A percentile compares a stretch with the other conserved stretches of the same genome.
Conservation (phyloP, 148 eudicot species). For the Heliamphora exappendiculata region DNA sequence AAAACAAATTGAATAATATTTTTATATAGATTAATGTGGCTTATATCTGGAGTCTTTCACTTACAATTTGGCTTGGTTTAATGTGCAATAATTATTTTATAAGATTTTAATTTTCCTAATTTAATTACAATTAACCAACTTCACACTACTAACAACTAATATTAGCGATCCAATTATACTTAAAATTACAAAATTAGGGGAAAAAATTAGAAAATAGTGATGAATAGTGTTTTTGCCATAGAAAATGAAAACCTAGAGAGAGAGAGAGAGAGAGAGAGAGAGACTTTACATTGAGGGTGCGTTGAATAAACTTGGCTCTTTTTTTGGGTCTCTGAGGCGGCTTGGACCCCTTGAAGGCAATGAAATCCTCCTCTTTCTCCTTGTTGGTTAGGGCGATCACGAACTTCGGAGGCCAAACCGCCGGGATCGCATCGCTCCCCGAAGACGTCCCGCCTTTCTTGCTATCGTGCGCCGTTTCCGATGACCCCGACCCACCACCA, state of each 20-base stretch:
- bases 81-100: too few species aligned
- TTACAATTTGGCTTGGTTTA: too few species aligned
- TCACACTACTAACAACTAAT: not conserved
- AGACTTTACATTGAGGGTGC: slow-evolving; percentile 72
- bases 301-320: slow-evolving; percentile 83
- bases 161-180: not conserved
- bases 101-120: too few species aligned
- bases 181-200: not conserved
- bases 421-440: slow-evolving; percentile 40
- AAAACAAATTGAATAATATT: not conserved
- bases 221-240: not conserved
- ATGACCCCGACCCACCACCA: slow-evolving; percentile 47
- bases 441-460: slow-evolving; percentile 57
- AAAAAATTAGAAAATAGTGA: not conserved
- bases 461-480: slow-evolving; percentile 41
- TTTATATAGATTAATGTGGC: not conserved
- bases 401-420: slow-evolving; percentile 27
- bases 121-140: too few species aligned
- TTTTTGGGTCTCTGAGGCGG: slow-evolving; percentile 91
- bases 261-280: slow-evolving; percentile 3
- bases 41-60: too few species aligned
- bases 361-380: slow-evolving; percentile 90
- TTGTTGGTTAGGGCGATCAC: slow-evolving; percentile 59
- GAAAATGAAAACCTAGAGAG: not conserved
- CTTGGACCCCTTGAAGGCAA: slow-evolving; percentile 84